Conservation (phyloP, 345 rosid species). For the Brassica cretica region DNA sequence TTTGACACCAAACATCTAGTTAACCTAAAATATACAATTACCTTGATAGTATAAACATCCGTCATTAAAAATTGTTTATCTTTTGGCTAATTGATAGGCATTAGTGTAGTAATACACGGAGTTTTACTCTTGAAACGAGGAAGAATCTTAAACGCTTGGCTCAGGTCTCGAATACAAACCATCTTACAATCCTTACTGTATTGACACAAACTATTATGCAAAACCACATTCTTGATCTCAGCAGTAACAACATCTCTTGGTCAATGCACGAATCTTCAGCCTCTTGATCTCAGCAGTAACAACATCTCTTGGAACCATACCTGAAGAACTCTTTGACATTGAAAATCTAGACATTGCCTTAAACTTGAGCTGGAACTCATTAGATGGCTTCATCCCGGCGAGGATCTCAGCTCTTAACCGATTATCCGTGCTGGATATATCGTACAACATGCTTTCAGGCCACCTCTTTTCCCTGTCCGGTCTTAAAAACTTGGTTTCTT, state of each 20-base stretch:
- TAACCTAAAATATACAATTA: neutral
- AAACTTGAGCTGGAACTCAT: constrained; percentile 70
- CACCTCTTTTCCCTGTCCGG: constrained; percentile 49
- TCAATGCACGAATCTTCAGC: constrained; percentile 57
- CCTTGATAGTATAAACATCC: neutral
- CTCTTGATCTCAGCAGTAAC: constrained; percentile 74
- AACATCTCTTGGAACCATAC: constrained; percentile 53
- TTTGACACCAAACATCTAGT: neutral
- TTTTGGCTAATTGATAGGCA: neutral
- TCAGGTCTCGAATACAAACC: constrained; percentile 51
- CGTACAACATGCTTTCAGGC: constrained; percentile 64
- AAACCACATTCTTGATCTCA: no score
- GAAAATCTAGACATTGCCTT: constrained; percentile 68
- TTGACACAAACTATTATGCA: no score
- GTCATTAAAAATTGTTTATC: neutral
- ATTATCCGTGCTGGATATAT: constrained; percentile 62
- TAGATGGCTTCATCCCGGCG: constrained; percentile 56
- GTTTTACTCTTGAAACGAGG: constrained; percentile 7
- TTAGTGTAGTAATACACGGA: neutral
- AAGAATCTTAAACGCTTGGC: constrained; percentile 48
- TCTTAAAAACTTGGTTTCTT: constrained; percentile 65
- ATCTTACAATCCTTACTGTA: neutral
- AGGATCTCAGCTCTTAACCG: constrained; percentile 55
- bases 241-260: constrained; percentile 42
- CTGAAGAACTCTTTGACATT: constrained; percentile 54